A percentile compares a stretch with the other conserved stretches of the same genome.
Conservation (phyloP, 805 yeast species). For the Kluyveromyces aestuarii region DNA sequence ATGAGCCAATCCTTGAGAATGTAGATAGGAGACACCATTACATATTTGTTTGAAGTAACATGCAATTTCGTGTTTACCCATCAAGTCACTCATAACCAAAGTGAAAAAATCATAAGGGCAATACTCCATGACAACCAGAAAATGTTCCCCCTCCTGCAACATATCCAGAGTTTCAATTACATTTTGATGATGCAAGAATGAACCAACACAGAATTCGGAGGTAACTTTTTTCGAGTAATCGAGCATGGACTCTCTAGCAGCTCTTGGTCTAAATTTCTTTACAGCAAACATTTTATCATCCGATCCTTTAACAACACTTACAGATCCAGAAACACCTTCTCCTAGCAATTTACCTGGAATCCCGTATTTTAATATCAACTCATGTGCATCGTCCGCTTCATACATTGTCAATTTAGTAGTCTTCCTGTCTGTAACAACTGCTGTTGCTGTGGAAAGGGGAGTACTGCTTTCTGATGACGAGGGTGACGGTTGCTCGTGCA, state of each 20-base stretch:
- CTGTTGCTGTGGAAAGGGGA: conserved; percentile 2
- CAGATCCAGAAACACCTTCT: conserved; percentile 93
- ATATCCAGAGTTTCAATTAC: conserved; percentile 75
- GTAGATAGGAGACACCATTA: conserved; percentile 68
- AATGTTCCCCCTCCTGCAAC: conserved; percentile 53
- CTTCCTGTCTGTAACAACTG: conserved; percentile 1
- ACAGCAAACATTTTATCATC: conserved; percentile 70
- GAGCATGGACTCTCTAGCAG: conserved; percentile 44
- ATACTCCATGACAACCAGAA: conserved; percentile 83
- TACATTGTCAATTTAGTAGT: conserved; percentile 27
- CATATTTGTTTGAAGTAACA: conserved; percentile 81
- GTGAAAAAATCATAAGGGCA: conserved; percentile 89
- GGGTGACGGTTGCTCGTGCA: conserved; percentile 25
- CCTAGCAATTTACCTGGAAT: conserved; percentile 69
- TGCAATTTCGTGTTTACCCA: conserved; percentile 58
- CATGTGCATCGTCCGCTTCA: conserved; percentile 32
- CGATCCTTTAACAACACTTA: conserved; percentile 59
- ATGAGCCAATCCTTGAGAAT: conserved; percentile 79
- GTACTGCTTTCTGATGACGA: neutral
- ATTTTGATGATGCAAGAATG: conserved; percentile 68
- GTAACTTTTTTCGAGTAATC: conserved; percentile 74
- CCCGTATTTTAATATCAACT: conserved; percentile 57
- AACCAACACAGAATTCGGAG: conserved; percentile 76
- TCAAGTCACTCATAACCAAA: conserved; percentile 79
- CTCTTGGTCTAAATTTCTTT: conserved; percentile 65